Evolutionary conservation across 2,329 filamentous ascomycete genomes (phyloP).

Genomic region (Helotiales sp.): DNA sequence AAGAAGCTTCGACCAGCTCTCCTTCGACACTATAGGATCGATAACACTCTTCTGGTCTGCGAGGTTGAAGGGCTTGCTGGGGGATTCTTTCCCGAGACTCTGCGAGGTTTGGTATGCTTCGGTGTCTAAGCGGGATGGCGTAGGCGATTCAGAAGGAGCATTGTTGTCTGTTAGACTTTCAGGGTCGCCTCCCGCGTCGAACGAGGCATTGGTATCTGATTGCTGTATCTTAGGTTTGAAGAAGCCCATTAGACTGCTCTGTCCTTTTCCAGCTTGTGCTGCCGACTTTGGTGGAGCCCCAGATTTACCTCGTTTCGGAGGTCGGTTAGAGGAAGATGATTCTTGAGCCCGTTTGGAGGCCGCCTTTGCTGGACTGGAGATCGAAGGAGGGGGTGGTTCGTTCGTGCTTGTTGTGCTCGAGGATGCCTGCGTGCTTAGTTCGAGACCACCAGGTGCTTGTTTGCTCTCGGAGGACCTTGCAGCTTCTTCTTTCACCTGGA

Average conservation of each 20-base stretch:
- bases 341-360: constrained; percentile 31
- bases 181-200: constrained; percentile 12
- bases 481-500: neutral
- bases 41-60: constrained; percentile 49
- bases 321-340: constrained; percentile 23
- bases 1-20: constrained; percentile 86
- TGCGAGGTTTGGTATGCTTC: neutral
- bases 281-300: constrained; percentile 28
- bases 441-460: neutral
- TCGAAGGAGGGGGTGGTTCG: constrained; percentile 18
- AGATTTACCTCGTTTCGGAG: constrained; percentile 59
- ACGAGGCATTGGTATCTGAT: constrained; percentile 13
- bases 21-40: constrained; percentile 74
- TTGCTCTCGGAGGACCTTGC: neutral
- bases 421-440: neutral
- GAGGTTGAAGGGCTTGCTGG: constrained; percentile 19
- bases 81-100: constrained; percentile 3
- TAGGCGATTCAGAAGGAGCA: constrained; percentile 6
- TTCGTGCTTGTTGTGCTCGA: constrained; percentile 18
- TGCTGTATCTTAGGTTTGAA: constrained; percentile 66
- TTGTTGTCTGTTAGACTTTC: constrained; percentile 3
- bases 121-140: constrained; percentile 5
- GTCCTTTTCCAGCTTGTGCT: constrained; percentile 53
- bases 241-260: constrained; percentile 69
- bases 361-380: constrained; percentile 30